These are phyloP conservation scores for Xylariaceae sp. DNA, from an alignment of 2,329 filamentous ascomycete genomes.

Conservation along the genomic window DNA sequence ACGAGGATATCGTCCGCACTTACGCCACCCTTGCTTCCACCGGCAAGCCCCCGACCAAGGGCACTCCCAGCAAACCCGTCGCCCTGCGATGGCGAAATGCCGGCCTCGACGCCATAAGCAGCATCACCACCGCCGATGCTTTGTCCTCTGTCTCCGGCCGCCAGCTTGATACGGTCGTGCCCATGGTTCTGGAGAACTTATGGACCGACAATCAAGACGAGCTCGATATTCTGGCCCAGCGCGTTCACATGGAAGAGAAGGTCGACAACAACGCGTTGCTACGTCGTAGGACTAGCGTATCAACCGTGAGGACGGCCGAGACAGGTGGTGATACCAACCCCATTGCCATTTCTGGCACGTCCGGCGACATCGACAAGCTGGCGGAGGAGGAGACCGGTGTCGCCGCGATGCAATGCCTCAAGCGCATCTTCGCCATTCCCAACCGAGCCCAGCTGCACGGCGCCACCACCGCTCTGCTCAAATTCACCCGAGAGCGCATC, in stretches of 20 bases:
- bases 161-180: slow-evolving; percentile 75
- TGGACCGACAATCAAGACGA: slow-evolving; percentile 71
- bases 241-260: slow-evolving; percentile 65
- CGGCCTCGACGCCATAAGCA: slow-evolving; percentile 74
- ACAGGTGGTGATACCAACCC: slow-evolving; percentile 60
- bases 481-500: slow-evolving; percentile 65
- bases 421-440: slow-evolving; percentile 78
- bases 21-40: slow-evolving; percentile 80
- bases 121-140: slow-evolving; percentile 74
- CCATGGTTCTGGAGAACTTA: slow-evolving; percentile 81
- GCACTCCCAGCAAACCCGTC: slow-evolving; percentile 63
- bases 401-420: slow-evolving; percentile 79
- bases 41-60: slow-evolving; percentile 47
- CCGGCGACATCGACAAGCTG: slow-evolving; percentile 81
- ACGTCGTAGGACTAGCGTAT: slow-evolving; percentile 71
- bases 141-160: slow-evolving; percentile 70
- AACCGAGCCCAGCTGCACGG: slow-evolving; percentile 77
- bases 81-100: slow-evolving; percentile 73
- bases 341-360: slow-evolving; percentile 72
- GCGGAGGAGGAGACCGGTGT: slow-evolving; percentile 86
- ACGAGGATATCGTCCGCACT: slow-evolving; percentile 72
- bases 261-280: slow-evolving; percentile 59
- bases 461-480: slow-evolving; percentile 69
- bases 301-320: slow-evolving; percentile 70
- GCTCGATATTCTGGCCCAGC: slow-evolving; percentile 63